These are phyloP conservation scores for Avena sativa DNA, from an alignment of 176 grass and related monocot species.

Conservation along the genomic window DNA sequence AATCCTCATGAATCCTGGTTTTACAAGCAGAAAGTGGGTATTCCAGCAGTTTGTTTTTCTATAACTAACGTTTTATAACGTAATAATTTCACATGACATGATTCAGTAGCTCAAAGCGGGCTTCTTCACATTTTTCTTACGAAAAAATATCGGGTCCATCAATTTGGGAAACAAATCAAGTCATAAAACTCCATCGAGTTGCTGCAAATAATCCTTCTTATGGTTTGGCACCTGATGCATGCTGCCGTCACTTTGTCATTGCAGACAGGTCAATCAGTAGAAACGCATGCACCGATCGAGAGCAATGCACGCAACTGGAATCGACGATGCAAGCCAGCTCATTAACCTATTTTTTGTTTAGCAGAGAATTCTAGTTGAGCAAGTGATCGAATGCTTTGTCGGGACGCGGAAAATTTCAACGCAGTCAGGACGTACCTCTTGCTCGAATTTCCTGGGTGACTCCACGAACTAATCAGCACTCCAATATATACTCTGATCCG, in stretches of 20 bases:
- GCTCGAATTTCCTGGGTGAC: not conserved
- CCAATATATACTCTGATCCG: not conserved
- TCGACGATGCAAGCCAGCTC: not conserved
- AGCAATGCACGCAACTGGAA: conserved; percentile 22
- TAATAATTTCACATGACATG: too few species aligned
- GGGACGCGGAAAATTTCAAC: not conserved
- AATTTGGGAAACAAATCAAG: too few species aligned
- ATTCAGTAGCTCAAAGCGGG: too few species aligned
- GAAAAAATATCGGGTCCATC: too few species aligned
- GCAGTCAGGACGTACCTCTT: not conserved
- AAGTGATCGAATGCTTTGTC: conserved; percentile 23
- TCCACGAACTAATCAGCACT: not conserved
- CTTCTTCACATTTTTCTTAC: too few species aligned
- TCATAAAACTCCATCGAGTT: too few species aligned
- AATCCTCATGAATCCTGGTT: too few species aligned
- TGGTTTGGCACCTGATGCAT: not conserved
- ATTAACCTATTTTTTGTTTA: not conserved
- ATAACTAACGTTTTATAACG: too few species aligned
- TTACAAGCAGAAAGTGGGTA: too few species aligned
- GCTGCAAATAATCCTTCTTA: too few species aligned
- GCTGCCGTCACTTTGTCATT: conserved; percentile 5
- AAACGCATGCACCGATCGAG: not conserved
- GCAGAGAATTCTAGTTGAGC: not conserved
- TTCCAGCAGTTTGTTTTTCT: too few species aligned
- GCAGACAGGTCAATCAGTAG: not conserved